Evolutionary conservation across 768 basidiomycete species (phyloP).

Genomic region (Leccinum uliginosum): DNA sequence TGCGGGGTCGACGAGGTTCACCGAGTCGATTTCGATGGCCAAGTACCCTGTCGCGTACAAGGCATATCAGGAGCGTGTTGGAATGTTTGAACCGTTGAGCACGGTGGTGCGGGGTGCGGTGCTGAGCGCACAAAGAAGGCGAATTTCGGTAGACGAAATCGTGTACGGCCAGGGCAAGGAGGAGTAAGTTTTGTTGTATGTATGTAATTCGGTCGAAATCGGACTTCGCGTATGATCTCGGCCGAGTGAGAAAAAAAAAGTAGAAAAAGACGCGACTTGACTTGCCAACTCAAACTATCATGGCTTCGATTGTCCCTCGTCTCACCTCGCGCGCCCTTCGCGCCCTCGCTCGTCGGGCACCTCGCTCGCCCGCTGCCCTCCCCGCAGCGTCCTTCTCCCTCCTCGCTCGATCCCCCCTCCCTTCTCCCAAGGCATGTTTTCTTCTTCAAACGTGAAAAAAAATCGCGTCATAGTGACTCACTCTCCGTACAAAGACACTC

Average conservation of each 20-base stretch:
- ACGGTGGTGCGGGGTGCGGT: conserved; percentile 44
- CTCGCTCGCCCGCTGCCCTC: conserved; percentile 41
- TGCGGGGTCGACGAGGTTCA: conserved; percentile 70
- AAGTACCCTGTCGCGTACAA: conserved; percentile 73
- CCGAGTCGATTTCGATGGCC: conserved; percentile 69
- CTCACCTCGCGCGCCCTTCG: conserved; percentile 66
- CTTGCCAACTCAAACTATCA: conserved; percentile 34
- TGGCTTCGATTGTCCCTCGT: conserved; percentile 52
- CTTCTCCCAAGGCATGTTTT: conserved; percentile 30
- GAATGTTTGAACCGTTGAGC: conserved; percentile 62
- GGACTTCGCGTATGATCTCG: conserved; percentile 6
- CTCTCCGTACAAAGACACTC: conserved; percentile 28
- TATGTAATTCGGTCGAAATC: conserved; percentile 11
- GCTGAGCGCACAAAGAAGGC: conserved; percentile 36
- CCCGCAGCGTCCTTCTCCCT: conserved; percentile 68
- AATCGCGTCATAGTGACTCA: conserved; percentile 2
- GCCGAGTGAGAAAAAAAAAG: conserved; percentile 3
- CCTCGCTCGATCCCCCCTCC: conserved; percentile 43
- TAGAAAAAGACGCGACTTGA: conserved; percentile 10
- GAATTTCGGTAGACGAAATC: conserved; percentile 34
- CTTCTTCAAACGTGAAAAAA: conserved; percentile 26
- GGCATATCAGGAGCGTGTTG: conserved; percentile 73
- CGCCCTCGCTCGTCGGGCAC: conserved; percentile 60
- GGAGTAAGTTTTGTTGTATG: conserved; percentile 9
- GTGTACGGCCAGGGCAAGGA: conserved; percentile 40